A percentile compares a stretch with the other conserved stretches of the same genome.
These are phyloP conservation scores for Tolypocladium tundrense DNA, from an alignment of 2,329 filamentous ascomycete species.

Conservation along the genomic window DNA sequence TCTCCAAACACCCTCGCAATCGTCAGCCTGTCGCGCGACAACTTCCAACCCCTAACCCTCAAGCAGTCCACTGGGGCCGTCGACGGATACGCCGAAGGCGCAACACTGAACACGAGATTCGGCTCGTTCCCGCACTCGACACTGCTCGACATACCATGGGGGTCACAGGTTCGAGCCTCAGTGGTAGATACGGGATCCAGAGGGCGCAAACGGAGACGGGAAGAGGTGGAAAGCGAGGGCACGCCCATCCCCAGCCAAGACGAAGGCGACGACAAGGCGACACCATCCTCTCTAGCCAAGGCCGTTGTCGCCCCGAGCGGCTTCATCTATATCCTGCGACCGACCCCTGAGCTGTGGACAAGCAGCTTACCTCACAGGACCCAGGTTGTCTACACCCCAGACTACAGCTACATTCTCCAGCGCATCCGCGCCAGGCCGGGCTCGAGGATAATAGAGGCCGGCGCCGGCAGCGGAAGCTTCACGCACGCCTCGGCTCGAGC, in stretches of 20 bases:
- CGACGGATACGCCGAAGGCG: constrained; percentile 65
- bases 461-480: constrained; percentile 74
- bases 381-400: constrained; percentile 78
- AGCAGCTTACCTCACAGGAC: constrained; percentile 70
- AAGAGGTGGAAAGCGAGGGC: constrained; percentile 32
- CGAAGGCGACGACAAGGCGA: constrained; percentile 17
- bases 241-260: constrained; percentile 23
- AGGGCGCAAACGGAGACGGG: constrained; percentile 56
- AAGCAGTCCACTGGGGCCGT: constrained; percentile 50
- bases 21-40: constrained; percentile 80
- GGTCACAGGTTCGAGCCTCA: constrained; percentile 82
- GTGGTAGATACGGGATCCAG: constrained; percentile 86
- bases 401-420: constrained; percentile 78
- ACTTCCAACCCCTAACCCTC: constrained; percentile 66
- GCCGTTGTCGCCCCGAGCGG: constrained; percentile 50
- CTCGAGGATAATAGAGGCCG: constrained; percentile 66
- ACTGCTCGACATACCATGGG: constrained; percentile 72
- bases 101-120: constrained; percentile 83
- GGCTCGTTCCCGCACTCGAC: constrained; percentile 81
- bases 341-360: constrained; percentile 77
- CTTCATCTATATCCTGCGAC: constrained; percentile 69
- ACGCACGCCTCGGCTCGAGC: constrained; percentile 69
- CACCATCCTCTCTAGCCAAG: constrained; percentile 31
- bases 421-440: constrained; percentile 65
- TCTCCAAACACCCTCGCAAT: constrained; percentile 62